Evolutionary conservation across 306 rosid genomes (phyloP), one percentile per base, ranked within the genome.

Genomic region (Rosa chinensis): DNA sequence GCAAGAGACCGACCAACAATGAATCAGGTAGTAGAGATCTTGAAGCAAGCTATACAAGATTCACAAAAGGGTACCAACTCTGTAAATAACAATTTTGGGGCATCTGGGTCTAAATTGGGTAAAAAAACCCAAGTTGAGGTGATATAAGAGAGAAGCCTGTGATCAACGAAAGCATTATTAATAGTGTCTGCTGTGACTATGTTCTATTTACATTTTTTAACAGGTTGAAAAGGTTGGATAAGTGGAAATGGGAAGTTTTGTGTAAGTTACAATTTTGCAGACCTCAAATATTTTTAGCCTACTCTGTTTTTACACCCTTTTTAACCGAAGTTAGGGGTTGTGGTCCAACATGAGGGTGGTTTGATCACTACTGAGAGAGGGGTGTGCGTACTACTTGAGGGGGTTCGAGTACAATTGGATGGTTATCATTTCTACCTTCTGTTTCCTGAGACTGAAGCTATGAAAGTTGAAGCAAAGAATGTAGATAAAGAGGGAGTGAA

Each of bases 1-100:
- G 81, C 96, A 10, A 89, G 88, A 83, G 92, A 91, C 5, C 87
- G 99, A 66, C 99, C 99, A 39, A 52, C 89, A 14, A 96, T 91
- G 98, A 83, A 61, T 75, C 86, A 88, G 72, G 81, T 91, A 14
- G 92, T 85, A 9, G 90, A 89, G 84, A 82, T 77, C 79, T 83
- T 96, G 90, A 86, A 88, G 78, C 80, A 85, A 83, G 97, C 99
- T 72, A 48, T 93, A 80, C 88, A 83, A 75, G 84, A 80, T 75
- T 90, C 92, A 55, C 77, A 88, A 86, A 76, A 35, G 40, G 58
- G 70, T 43, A 53, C 77, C 40, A 77, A 77, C 66, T 43, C 89
- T 72, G 82, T 13, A 39, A 84, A 76, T 55, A 35, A 21, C 43
- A 78, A 64, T 44, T 81, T 80, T 81, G 39, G 21, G 39, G 70